A percentile compares a stretch with the other conserved stretches of the same genome.
These are phyloP conservation scores for Mycena capillaripes DNA, from an alignment of 768 basidiomycete species.

Conservation along the genomic window DNA sequence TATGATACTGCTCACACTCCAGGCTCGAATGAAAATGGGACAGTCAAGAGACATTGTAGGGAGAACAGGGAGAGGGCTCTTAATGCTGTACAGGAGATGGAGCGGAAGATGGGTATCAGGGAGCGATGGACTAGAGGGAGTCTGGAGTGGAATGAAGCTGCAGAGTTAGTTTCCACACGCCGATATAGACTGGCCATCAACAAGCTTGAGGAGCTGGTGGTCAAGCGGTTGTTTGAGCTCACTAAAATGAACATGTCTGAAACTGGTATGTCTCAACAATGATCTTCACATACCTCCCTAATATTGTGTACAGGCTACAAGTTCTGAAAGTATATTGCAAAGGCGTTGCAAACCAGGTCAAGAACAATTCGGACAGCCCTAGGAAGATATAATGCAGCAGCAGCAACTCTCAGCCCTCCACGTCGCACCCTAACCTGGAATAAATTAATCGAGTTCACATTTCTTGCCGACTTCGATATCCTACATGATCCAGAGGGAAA, in stretches of 20 bases:
- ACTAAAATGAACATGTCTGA: not conserved
- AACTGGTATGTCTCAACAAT: not conserved
- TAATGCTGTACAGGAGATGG: not conserved
- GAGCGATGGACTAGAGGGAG: not conserved
- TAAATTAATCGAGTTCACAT: constrained; percentile 33
- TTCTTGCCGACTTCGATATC: constrained; percentile 33
- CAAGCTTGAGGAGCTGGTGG: not conserved
- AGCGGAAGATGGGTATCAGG: not conserved
- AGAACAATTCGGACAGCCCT: not conserved
- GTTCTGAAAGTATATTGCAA: constrained; percentile 5
- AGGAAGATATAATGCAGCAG: not conserved
- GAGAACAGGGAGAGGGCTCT: not conserved
- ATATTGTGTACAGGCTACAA: not conserved
- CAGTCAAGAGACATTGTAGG: not conserved
- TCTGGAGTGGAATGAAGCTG: not conserved
- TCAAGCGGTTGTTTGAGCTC: not conserved
- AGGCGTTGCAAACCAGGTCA: constrained; percentile 21
- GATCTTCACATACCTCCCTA: not conserved
- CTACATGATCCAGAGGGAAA: constrained; percentile 23
- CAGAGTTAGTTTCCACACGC: not conserved
- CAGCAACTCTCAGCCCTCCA: not conserved
- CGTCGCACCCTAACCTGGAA: constrained; percentile 11
- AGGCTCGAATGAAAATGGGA: not conserved
- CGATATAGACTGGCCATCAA: not conserved
- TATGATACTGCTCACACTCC: too few species aligned